These are phyloP conservation scores for Lentithecium fluviatile DNA, from an alignment of 495 filamentous ascomycete species.

Conservation along the genomic window DNA sequence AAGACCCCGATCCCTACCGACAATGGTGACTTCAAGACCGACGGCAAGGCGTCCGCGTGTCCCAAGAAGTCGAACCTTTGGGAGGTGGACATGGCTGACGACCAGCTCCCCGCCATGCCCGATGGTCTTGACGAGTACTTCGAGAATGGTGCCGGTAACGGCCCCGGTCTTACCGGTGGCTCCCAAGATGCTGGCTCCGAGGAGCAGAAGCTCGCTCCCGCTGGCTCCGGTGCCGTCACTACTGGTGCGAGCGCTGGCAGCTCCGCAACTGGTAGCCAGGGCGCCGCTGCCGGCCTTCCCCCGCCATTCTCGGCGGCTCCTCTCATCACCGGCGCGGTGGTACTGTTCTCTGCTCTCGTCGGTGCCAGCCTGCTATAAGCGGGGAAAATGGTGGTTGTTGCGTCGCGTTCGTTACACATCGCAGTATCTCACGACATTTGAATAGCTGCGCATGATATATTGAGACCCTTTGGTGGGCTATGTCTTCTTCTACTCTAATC, in stretches of 20 bases:
- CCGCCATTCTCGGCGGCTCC: constrained; percentile 33
- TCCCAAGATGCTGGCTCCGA: constrained; percentile 65
- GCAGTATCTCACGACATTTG: background rate
- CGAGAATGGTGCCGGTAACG: constrained; percentile 68
- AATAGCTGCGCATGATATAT: constrained; percentile 23
- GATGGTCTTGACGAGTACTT: constrained; percentile 65
- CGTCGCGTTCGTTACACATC: background rate
- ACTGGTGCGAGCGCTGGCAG: constrained; percentile 4
- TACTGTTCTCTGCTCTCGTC: constrained; percentile 55
- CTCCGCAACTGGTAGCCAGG: constrained; percentile 3
- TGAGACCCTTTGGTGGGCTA: constrained; percentile 12
- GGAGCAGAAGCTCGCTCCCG: constrained; percentile 62
- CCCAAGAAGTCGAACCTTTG: constrained; percentile 67
- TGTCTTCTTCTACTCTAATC: constrained; percentile 25
- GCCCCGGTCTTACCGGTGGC: constrained; percentile 65
- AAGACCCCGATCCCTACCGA: constrained; percentile 65
- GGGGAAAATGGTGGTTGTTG: background rate
- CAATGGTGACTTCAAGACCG: constrained; percentile 73
- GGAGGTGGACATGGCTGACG: constrained; percentile 61
- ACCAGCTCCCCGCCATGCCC: constrained; percentile 75
- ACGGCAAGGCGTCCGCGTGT: constrained; percentile 64
- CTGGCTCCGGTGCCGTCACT: constrained; percentile 56
- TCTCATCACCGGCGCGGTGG: constrained; percentile 36
- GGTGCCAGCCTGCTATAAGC: constrained; percentile 61
- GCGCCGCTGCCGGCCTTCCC: constrained; percentile 45